Conservation (phyloP, 768 basidiomycete species). For the Auricularia heimuer region DNA sequence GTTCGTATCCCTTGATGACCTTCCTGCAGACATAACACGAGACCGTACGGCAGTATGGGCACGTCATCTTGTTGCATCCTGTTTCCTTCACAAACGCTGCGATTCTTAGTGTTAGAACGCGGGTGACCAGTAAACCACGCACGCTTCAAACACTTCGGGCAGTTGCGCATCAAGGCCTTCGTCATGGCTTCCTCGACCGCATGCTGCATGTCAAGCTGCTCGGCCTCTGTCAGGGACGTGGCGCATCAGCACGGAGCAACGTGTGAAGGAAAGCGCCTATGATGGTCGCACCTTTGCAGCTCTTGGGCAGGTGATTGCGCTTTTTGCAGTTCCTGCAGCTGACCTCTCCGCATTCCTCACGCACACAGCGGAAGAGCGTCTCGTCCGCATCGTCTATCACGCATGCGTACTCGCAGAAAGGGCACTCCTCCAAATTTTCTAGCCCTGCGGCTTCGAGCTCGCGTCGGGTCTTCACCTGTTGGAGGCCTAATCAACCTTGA, state of each 20-base stretch:
- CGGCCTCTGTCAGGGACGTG: slow-evolving; percentile 30
- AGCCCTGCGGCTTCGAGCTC: slow-evolving; percentile 71
- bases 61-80: slow-evolving; percentile 93
- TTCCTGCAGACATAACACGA: slow-evolving; percentile 82
- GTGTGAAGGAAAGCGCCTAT: too few relatives aligned
- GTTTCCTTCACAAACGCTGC: slow-evolving; percentile 69
- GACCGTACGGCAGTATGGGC: slow-evolving; percentile 57
- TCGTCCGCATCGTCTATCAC: slow-evolving; percentile 64
- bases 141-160: slow-evolving; percentile 81
- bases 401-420: slow-evolving; percentile 80
- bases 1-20: slow-evolving; percentile 65
- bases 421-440: slow-evolving; percentile 80
- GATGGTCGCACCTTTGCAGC: slow-evolving; percentile 40
- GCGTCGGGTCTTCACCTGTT: slow-evolving; percentile 53
- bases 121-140: slow-evolving; percentile 12
- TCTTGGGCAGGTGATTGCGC: slow-evolving; percentile 78
- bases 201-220: slow-evolving; percentile 67
- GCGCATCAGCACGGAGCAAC: slow-evolving; percentile 24
- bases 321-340: slow-evolving; percentile 77
- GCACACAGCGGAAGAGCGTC: slow-evolving; percentile 49
- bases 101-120: slow-evolving; percentile 2
- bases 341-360: slow-evolving; percentile 59
- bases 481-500: not conserved
- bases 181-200: slow-evolving; percentile 91
- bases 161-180: slow-evolving; percentile 74